Evolutionary conservation across 371 early-diverging fungal species (phyloP).

Genomic region (Zancudomyces culisetae): DNA sequence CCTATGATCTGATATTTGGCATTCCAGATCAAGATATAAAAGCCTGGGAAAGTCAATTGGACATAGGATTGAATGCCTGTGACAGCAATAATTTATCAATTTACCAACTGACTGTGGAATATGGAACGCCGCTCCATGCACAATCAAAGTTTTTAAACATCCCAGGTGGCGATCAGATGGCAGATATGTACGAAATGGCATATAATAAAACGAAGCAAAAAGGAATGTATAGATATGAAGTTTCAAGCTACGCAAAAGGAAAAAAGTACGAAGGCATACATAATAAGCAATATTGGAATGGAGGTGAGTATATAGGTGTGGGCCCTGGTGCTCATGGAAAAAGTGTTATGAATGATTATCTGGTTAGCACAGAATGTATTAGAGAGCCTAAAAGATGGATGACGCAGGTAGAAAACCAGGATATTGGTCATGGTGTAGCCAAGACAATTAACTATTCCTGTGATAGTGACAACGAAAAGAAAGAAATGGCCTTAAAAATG

Average conservation of each 20-base stretch:
- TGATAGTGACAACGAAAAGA: neutral
- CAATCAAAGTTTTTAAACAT: conserved; percentile 23
- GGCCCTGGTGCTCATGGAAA: conserved; percentile 74
- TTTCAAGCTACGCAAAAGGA: conserved; percentile 47
- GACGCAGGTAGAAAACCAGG: neutral
- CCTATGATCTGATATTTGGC: conserved; percentile 75
- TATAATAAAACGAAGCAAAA: conserved; percentile 22
- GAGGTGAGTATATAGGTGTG: conserved; percentile 62
- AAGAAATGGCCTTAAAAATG: no score
- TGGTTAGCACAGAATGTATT: neutral
- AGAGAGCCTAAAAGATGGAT: conserved; percentile 3
- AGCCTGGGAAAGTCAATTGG: conserved; percentile 45
- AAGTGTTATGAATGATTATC: neutral
- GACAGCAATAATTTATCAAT: conserved; percentile 45
- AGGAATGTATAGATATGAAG: conserved; percentile 66
- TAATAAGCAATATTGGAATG: conserved; percentile 69
- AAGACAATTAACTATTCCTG: neutral
- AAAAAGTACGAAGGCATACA: conserved; percentile 34
- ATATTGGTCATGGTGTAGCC: neutral
- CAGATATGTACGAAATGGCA: conserved; percentile 58
- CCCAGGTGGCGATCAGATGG: conserved; percentile 32
- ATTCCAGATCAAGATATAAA: conserved; percentile 41
- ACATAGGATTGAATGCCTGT: conserved; percentile 29
- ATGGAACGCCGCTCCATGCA: conserved; percentile 42
- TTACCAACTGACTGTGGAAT: conserved; percentile 70